phyloP scores from a whole-genome alignment of 2,329 filamentous ascomycete species.

The Penicillium glabrum region DNA sequence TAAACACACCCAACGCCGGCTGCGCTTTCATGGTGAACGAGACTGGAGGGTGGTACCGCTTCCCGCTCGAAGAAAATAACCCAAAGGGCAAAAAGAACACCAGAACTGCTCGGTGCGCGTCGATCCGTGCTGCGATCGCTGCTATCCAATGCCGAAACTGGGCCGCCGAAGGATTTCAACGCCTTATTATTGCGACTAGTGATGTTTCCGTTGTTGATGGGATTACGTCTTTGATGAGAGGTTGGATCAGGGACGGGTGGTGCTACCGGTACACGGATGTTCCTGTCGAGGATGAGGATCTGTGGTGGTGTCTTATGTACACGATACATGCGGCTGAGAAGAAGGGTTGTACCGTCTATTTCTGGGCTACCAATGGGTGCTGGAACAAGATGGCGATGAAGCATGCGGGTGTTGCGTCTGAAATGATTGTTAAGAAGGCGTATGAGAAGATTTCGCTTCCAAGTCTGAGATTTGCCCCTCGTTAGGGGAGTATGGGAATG shows the following conservation, averaged over 20 bases:
- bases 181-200: background rate
- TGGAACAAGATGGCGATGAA: too few relatives aligned
- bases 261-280: too few relatives aligned
- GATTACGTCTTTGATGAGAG: background rate
- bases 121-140: background rate
- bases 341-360: too few relatives aligned
- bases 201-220: background rate
- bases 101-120: background rate
- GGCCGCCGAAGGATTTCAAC: background rate
- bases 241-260: background rate
- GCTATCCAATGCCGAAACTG: background rate
- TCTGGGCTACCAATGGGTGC: too few relatives aligned
- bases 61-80: background rate
- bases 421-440: too few relatives aligned
- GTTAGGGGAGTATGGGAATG: too few relatives aligned
- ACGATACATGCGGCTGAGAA: too few relatives aligned
- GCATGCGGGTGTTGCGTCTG: too few relatives aligned
- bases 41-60: background rate
- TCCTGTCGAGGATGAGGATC: too few relatives aligned
- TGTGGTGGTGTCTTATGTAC: too few relatives aligned
- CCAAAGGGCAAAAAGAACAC: background rate
- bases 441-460: too few relatives aligned
- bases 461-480: too few relatives aligned
- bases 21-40: background rate
- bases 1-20: background rate